Percentiles rank a stretch among this genome's conserved stretches.
phyloP scores from a whole-genome alignment of 257 asterid species.

The Salvia miltiorrhiza region DNA sequence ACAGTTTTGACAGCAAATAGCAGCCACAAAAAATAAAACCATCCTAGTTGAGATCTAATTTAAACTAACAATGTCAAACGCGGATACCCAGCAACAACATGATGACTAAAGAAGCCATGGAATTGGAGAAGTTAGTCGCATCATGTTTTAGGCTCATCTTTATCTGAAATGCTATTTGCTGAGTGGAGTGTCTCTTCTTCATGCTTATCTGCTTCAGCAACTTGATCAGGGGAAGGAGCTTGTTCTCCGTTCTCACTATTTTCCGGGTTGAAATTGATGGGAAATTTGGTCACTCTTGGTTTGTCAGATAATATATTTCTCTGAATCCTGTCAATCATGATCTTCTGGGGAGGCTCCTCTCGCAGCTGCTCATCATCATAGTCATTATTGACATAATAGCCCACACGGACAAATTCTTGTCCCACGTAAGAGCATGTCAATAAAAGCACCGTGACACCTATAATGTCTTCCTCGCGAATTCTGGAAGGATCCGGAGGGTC shows the following conservation, averaged over 20 bases:
- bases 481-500: conserved; percentile 95
- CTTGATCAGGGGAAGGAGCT: conserved; percentile 47
- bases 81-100: conserved; percentile 8
- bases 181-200: conserved; percentile 47
- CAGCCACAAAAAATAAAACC: background rate
- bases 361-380: conserved; percentile 78
- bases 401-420: conserved; percentile 92
- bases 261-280: conserved; percentile 79
- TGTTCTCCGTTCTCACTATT: conserved; percentile 59
- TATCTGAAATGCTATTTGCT: conserved; percentile 32
- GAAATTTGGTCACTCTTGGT: conserved; percentile 95
- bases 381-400: conserved; percentile 92
- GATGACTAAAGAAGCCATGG: background rate
- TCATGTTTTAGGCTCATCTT: conserved; percentile 32
- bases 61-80: conserved; percentile 11
- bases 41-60: conserved; percentile 19
- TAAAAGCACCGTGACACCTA: conserved; percentile 92
- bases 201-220: conserved; percentile 46
- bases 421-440: conserved; percentile 90
- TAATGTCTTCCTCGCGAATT: conserved; percentile 92
- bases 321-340: conserved; percentile 74
- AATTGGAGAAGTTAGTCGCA: background rate
- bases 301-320: conserved; percentile 81
- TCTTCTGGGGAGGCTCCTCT: conserved; percentile 88
- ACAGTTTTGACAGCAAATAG: conserved; percentile 7